phyloP scores from a whole-genome alignment of 106 monocot genomes.

The Ottelia alismoides region DNA sequence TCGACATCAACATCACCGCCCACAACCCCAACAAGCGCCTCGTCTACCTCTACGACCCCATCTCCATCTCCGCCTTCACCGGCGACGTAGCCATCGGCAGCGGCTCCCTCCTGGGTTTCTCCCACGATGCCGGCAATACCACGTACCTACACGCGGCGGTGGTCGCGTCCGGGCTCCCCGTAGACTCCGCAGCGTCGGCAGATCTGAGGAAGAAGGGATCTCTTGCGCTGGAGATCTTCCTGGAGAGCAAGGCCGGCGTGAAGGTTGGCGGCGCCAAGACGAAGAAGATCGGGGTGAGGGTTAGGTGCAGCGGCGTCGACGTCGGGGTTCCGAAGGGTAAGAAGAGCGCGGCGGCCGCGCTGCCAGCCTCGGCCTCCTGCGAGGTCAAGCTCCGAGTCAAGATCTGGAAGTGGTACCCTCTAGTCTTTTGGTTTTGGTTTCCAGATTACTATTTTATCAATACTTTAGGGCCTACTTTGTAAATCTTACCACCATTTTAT shows the following conservation, averaged over 20 bases:
- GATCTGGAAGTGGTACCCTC: conserved; percentile 82
- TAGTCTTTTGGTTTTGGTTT: too few relatives aligned
- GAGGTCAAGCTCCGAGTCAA: conserved; percentile 50
- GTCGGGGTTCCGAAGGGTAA: conserved; percentile 40
- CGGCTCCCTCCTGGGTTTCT: conserved; percentile 25
- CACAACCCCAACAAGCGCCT: conserved; percentile 52
- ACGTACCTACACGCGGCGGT: conserved; percentile 22
- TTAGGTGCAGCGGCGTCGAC: conserved; percentile 33
- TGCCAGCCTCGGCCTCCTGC: conserved; percentile 22
- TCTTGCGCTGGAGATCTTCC: conserved; percentile 24
- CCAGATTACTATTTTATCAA: too few relatives aligned
- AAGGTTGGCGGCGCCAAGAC: conserved; percentile 41
- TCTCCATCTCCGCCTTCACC: conserved; percentile 20
- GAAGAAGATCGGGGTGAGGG: conserved; percentile 37
- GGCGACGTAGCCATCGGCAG: conserved; percentile 14
- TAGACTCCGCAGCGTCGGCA: conserved; percentile 19
- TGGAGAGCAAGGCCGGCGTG: conserved; percentile 61
- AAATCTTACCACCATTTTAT: too few relatives aligned
- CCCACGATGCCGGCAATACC: conserved; percentile 21
- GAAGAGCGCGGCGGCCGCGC: conserved; percentile 1
- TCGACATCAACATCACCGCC: conserved; percentile 32
- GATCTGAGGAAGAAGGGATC: conserved; percentile 38
- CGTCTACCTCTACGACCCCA: conserved; percentile 34
- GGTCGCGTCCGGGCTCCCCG: conserved; percentile 3
- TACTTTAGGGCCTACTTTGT: too few relatives aligned